These are phyloP conservation scores for Podila verticillata DNA, from an alignment of 192 early-diverging fungal species.

Conservation along the genomic window DNA sequence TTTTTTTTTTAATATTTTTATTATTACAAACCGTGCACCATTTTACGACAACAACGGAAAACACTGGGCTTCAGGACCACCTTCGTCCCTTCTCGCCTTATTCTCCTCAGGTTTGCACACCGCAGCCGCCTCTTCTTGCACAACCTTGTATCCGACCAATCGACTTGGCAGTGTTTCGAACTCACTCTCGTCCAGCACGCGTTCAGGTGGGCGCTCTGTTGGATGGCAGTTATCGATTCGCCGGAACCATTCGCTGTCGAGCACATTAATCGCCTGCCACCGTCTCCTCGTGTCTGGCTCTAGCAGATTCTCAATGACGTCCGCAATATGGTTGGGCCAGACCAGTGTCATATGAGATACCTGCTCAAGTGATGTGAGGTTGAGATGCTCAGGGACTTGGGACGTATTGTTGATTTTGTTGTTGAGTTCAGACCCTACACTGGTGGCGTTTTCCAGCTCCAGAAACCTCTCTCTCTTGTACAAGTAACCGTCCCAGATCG, in stretches of 20 bases:
- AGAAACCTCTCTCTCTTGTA: constrained; percentile 8
- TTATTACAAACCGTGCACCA: no score
- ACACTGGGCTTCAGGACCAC: no score
- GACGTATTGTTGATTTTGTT: neutral
- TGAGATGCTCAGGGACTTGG: constrained; percentile 5
- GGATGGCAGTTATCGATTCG: constrained; percentile 49
- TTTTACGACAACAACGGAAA: no score
- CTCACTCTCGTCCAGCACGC: constrained; percentile 7
- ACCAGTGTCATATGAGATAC: constrained; percentile 5
- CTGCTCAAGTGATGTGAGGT: constrained; percentile 9
- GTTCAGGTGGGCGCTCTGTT: constrained; percentile 3
- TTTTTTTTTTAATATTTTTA: no score
- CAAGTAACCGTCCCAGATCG: constrained; percentile 19
- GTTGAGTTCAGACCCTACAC: neutral
- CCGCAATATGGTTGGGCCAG: constrained; percentile 1
- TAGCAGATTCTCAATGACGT: constrained; percentile 10
- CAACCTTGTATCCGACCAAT: constrained; percentile 9
- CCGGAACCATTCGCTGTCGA: constrained; percentile 50
- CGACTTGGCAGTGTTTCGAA: constrained; percentile 4
- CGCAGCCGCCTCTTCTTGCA: neutral
- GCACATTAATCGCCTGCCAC: constrained; percentile 51
- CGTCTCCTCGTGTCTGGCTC: constrained; percentile 40
- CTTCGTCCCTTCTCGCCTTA: no score
- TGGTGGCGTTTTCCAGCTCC: neutral
- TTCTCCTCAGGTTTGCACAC: constrained; percentile 24